Base-by-base conservation (phyloP, 345 rosid species). In the Xanthoceras sorbifolium region DNA sequence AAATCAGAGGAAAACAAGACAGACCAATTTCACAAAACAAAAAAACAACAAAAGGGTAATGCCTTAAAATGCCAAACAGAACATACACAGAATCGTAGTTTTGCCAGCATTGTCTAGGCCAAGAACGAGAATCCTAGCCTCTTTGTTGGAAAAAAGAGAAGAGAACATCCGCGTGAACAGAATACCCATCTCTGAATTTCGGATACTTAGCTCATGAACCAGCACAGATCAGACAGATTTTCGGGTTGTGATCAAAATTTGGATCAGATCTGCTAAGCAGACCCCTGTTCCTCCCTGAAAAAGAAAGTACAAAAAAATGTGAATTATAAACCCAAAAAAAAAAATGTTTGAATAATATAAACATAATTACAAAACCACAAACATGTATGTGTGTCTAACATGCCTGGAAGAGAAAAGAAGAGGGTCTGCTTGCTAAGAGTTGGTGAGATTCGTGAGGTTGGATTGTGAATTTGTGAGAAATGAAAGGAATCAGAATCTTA, bases 51-150 rank as follows among this genome's bases (percentile, higher is more conserved):
- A 64, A 48, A 12, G 44, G 70, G 70, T 17, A n/a, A 67, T 9
- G 29, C 29, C 34, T 54, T 36, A 18, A 63, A 52, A 73, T 48
- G 52, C 3, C n/a, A 6, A 44, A 78, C 1, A 60, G 28, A 75
- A 74, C 75, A 67, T 85, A 89, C 98, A 93, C 54, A 91, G 91
- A 81, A 91, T 93, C 4, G 98, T 93, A 65, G 97, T 93, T 83
- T 93, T 93, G 26, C 97, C 98, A 28, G 97, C 97, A 88, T 89
- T 93, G 89, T 93, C 98, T 76, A 93, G 97, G 73, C 98, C 94
- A 12, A 91, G 94, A 34, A 93, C 97, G 32, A 91, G 97, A 82
- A 91, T 93, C 78, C 98, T 89, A 79, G 97, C 97, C 84, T 90
- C 98, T 80, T 78, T 87, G 84, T 89, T 86, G 40, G 93, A 92